Conservation (phyloP, 495 filamentous ascomycete genomes). For the Penicillium ochrochloron region DNA sequence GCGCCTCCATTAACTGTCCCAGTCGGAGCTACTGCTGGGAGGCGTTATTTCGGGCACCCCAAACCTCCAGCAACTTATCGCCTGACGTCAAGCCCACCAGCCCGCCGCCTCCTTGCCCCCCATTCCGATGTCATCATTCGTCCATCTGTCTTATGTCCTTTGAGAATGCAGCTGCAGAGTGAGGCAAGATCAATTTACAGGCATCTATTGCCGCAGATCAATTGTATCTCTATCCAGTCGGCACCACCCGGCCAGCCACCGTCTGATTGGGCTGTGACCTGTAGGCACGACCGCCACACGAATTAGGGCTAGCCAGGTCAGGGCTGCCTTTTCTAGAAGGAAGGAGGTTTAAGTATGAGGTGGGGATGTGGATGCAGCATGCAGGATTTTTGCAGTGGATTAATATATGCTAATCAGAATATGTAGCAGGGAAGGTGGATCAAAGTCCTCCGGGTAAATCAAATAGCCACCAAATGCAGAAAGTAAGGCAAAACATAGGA, state of each 20-base stretch:
- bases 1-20: neutral
- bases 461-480: conserved; percentile 2
- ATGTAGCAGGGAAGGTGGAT: neutral
- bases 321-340: conserved; percentile 9
- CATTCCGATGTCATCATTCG: conserved; percentile 14
- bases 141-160: neutral
- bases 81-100: conserved; percentile 28
- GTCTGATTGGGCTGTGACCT: conserved; percentile 13
- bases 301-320: conserved; percentile 6
- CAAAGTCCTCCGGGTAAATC: neutral
- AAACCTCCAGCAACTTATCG: conserved; percentile 6
- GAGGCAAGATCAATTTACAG: conserved; percentile 14
- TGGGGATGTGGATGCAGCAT: conserved; percentile 6
- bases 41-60: conserved; percentile 10
- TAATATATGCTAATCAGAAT: neutral
- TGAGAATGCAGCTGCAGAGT: neutral
- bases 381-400: conserved; percentile 9
- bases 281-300: conserved; percentile 17
- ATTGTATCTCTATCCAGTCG: conserved; percentile 19
- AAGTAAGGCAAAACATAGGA: conserved; percentile 7
- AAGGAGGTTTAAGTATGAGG: conserved; percentile 8
- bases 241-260: conserved; percentile 17
- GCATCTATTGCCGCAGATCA: neutral
- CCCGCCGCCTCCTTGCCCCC: conserved; percentile 5
- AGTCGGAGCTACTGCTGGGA: neutral